Evolutionary conservation across 2,329 filamentous ascomycete species (phyloP).

Genomic region (Sporothrix brasiliensis): DNA sequence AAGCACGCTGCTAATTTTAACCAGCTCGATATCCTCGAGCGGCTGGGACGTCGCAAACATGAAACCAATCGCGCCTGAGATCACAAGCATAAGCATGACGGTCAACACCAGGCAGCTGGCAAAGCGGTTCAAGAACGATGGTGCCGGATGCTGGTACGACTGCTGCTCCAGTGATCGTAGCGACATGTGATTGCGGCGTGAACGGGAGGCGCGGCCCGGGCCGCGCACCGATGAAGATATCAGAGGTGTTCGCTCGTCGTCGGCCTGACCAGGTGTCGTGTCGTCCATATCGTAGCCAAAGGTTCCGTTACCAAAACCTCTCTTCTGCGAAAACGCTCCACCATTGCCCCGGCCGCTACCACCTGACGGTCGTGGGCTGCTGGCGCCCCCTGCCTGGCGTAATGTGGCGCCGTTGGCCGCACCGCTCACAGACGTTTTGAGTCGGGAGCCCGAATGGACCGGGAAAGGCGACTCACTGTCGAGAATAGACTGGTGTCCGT

Average conservation of each 20-base stretch:
- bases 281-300: constrained; percentile 79
- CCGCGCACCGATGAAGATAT: constrained; percentile 64
- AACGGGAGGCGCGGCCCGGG: constrained; percentile 57
- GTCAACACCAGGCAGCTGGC: constrained; percentile 87
- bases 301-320: constrained; percentile 48
- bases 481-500: constrained; percentile 70
- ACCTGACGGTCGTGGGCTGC: constrained; percentile 62
- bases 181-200: constrained; percentile 58
- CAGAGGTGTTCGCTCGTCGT: constrained; percentile 86
- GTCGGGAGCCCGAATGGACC: constrained; percentile 58
- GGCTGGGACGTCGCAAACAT: constrained; percentile 91
- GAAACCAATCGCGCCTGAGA: constrained; percentile 84
- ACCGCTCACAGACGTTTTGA: constrained; percentile 59
- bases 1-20: constrained; percentile 83
- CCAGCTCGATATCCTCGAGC: constrained; percentile 74
- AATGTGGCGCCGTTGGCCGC: constrained; percentile 20
- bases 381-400: constrained; percentile 64
- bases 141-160: constrained; percentile 59
- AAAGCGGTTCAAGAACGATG: constrained; percentile 69
- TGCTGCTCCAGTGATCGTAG: constrained; percentile 74
- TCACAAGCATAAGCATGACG: constrained; percentile 76
- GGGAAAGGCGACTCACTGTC: constrained; percentile 71
- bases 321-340: constrained; percentile 30
- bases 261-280: constrained; percentile 65
- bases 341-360: constrained; percentile 34